Conservation (phyloP, 805 yeast species). For the Candida succiphila region DNA sequence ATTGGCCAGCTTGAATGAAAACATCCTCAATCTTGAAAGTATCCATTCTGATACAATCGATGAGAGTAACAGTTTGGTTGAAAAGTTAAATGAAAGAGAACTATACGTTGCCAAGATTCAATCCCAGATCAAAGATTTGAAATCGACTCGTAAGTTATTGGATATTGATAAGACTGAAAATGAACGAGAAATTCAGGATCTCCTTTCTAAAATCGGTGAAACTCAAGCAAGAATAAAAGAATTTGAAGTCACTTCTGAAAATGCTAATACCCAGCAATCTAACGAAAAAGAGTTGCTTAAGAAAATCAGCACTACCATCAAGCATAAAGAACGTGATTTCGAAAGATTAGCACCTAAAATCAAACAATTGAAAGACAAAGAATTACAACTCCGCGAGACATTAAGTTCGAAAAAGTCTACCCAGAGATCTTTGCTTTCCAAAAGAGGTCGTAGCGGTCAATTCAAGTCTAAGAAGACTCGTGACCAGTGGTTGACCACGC, state of each 20-base stretch:
- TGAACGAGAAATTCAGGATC: slow-evolving; percentile 37
- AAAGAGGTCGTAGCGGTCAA: slow-evolving; percentile 58
- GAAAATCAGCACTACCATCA: slow-evolving; percentile 19
- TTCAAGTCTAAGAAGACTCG: slow-evolving; percentile 50
- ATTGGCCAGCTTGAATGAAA: slow-evolving; percentile 45
- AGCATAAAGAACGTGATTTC: slow-evolving; percentile 27
- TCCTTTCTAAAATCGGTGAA: slow-evolving; percentile 37
- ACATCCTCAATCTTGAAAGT: slow-evolving; percentile 51
- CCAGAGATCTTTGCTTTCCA: slow-evolving; percentile 55
- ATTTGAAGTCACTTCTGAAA: slow-evolving; percentile 24
- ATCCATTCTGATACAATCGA: slow-evolving; percentile 41
- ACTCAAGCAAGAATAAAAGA: slow-evolving; percentile 37
- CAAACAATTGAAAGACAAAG: slow-evolving; percentile 27
- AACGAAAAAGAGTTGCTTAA: slow-evolving; percentile 10
- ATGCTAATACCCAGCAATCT: slow-evolving; percentile 21
- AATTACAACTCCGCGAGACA: slow-evolving; percentile 27
- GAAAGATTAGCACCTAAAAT: slow-evolving; percentile 29
- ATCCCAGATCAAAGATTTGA: slow-evolving; percentile 34
- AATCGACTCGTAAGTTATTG: slow-evolving; percentile 37
- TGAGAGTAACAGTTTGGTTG: slow-evolving; percentile 43
- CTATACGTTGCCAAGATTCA: slow-evolving; percentile 32
- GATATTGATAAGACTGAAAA: slow-evolving; percentile 48
- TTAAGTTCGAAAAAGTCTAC: slow-evolving; percentile 33
- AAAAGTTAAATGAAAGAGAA: slow-evolving; percentile 56
- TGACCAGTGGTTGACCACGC: slow-evolving; percentile 52